Evolutionary conservation across 345 rosid species (phyloP).

Genomic region (Lumnitzera racemosa): DNA sequence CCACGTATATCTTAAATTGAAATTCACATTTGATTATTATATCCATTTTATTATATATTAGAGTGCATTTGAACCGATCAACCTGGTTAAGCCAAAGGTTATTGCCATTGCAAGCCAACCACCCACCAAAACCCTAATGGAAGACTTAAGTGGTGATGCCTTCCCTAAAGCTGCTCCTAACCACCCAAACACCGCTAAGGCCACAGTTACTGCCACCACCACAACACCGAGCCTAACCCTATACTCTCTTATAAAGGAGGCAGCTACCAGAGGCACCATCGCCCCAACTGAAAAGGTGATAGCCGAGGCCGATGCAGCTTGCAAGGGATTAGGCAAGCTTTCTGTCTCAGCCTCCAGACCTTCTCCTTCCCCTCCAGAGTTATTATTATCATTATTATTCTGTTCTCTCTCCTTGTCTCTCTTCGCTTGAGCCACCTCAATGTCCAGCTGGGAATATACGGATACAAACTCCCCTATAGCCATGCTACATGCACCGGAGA

Average conservation of each 20-base stretch:
- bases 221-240: slow-evolving; percentile 54
- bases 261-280: slow-evolving; percentile 73
- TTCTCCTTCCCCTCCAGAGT: not conserved
- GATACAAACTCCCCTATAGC: slow-evolving; percentile 94
- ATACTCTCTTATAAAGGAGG: slow-evolving; percentile 63
- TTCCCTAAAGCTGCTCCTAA: slow-evolving; percentile 73
- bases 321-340: slow-evolving; percentile 64
- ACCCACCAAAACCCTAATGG: slow-evolving; percentile 68
- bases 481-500: slow-evolving; percentile 97
- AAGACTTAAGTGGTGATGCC: slow-evolving; percentile 43
- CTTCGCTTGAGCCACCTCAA: slow-evolving; percentile 66
- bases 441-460: slow-evolving; percentile 76
- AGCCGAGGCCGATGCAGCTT: slow-evolving; percentile 86
- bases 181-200: slow-evolving; percentile 62
- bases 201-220: slow-evolving; percentile 54
- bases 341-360: slow-evolving; percentile 25
- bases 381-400: too few relatives aligned
- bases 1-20: too few relatives aligned
- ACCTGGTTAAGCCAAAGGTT: slow-evolving; percentile 78
- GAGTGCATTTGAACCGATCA: slow-evolving; percentile 59
- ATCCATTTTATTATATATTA: slow-evolving; percentile 10
- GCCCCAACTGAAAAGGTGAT: slow-evolving; percentile 77
- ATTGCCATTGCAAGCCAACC: slow-evolving; percentile 95
- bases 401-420: slow-evolving; percentile 23
- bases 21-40: too few relatives aligned